Percentiles rank a stretch among this genome's conserved stretches.
Evolutionary conservation across 768 basidiomycete genomes (phyloP).

Genomic region (Hysterangium stoloniferum): DNA sequence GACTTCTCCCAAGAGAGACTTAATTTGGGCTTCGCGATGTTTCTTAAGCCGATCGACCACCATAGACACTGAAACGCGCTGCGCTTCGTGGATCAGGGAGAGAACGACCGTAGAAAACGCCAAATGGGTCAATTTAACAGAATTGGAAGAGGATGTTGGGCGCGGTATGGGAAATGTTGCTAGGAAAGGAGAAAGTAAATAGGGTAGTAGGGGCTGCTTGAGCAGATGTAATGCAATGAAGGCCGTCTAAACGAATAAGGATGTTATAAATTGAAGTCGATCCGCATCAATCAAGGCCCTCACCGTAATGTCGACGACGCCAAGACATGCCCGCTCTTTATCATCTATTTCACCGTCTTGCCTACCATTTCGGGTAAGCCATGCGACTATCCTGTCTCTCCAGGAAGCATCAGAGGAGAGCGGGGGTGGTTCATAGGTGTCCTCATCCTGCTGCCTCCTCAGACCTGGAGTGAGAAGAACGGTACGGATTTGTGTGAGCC

Average conservation of each 20-base stretch:
- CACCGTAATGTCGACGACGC: constrained; percentile 10
- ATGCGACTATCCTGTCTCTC: constrained; percentile 4
- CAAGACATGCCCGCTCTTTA: constrained; percentile 10
- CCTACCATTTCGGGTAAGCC: constrained; percentile 8
- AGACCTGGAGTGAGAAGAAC: constrained; percentile 12
- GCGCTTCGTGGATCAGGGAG: constrained; percentile 14
- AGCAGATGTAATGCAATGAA: constrained; percentile 13
- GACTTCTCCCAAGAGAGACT: constrained; percentile 7
- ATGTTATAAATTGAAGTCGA: neutral
- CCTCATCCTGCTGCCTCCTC: neutral
- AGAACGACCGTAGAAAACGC: constrained; percentile 8
- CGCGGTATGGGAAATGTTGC: constrained; percentile 17
- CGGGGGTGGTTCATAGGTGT: neutral
- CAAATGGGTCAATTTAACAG: constrained; percentile 13
- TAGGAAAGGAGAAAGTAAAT: constrained; percentile 18
- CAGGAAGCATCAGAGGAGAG: constrained; percentile 2
- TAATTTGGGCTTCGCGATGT: constrained; percentile 5
- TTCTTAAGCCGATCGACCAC: constrained; percentile 4
- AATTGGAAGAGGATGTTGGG: constrained; percentile 1
- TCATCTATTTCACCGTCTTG: constrained; percentile 13
- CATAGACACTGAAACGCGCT: constrained; percentile 12
- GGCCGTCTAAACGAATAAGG: constrained; percentile 11
- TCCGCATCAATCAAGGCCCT: neutral
- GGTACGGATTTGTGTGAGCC: constrained; percentile 14
- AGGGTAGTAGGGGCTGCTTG: constrained; percentile 18